Percentiles rank a stretch among this genome's conserved stretches.
Conservation (phyloP, 148 eudicot genomes). For the Arbutus unedo region DNA sequence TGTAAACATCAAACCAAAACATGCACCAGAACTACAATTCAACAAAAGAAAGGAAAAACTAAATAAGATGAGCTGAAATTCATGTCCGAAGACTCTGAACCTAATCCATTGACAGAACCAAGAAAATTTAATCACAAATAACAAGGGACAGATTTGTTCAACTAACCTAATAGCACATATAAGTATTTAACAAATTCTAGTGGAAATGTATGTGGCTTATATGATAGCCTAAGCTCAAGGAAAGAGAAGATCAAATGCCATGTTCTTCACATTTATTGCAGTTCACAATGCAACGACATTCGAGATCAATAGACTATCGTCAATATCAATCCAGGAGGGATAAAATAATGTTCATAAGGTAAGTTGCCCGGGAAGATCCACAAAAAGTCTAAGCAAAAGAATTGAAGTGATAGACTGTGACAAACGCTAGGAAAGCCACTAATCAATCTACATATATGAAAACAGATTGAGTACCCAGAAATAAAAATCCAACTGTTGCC, state of each 20-base stretch:
- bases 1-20: background rate
- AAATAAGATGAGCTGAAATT: background rate
- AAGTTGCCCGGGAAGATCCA: background rate
- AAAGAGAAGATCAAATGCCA: conserved; percentile 5
- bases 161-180: background rate
- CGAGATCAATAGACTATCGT: background rate
- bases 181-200: background rate
- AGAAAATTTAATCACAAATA: background rate
- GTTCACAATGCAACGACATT: background rate
- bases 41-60: background rate
- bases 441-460: background rate
- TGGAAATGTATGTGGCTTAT: background rate
- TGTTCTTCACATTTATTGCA: background rate
- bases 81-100: background rate
- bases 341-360: background rate
- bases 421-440: background rate
- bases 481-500: background rate
- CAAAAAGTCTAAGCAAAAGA: background rate
- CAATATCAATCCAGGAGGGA: background rate
- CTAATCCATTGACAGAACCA: background rate
- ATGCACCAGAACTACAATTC: background rate
- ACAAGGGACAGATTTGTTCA: background rate
- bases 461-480: background rate
- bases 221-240: background rate
- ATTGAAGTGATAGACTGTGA: background rate